Percentiles rank a stretch among this genome's conserved stretches.
Evolutionary conservation across 148 eudicot genomes (phyloP).

Genomic region (Fagopyrum homotropicum): DNA sequence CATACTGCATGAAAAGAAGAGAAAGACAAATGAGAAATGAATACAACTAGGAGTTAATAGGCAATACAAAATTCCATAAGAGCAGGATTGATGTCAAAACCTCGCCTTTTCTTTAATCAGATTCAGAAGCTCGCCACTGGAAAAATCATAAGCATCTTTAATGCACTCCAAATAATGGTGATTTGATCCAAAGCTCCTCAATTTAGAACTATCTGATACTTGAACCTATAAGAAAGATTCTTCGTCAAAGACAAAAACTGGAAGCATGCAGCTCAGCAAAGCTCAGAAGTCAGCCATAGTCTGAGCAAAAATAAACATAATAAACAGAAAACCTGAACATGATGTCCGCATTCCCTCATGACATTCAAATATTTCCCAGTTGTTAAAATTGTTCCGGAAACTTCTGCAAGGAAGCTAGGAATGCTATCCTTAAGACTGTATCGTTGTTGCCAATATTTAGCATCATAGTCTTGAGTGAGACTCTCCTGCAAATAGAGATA

Average conservation of each 20-base stretch:
- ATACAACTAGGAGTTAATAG: not conserved
- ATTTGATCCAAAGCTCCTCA: slow-evolving; percentile 68
- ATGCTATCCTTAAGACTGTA: slow-evolving; percentile 92
- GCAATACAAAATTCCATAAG: not conserved
- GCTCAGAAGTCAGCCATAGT: not conserved
- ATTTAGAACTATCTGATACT: slow-evolving; percentile 66
- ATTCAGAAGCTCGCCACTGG: slow-evolving; percentile 90
- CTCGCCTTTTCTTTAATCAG: slow-evolving; percentile 83
- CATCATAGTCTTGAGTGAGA: slow-evolving; percentile 87
- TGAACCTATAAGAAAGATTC: slow-evolving; percentile 49
- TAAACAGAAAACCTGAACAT: slow-evolving; percentile 57
- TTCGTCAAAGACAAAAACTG: slow-evolving; percentile 18
- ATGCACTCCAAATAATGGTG: slow-evolving; percentile 91
- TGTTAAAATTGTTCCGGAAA: slow-evolving; percentile 85
- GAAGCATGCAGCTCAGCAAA: not conserved
- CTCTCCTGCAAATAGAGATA: slow-evolving; percentile 56
- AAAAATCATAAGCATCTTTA: slow-evolving; percentile 90
- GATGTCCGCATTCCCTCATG: slow-evolving; percentile 98
- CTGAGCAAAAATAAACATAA: not conserved
- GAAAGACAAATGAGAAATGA: not conserved
- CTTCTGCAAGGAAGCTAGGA: slow-evolving; percentile 88
- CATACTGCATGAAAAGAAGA: slow-evolving; percentile 43
- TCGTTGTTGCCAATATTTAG: slow-evolving; percentile 87
- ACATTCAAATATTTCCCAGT: slow-evolving; percentile 97
- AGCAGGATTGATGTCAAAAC: slow-evolving; percentile 1